phyloP scores from a whole-genome alignment of 257 asterid species.

The Plectranthus barbatus region DNA sequence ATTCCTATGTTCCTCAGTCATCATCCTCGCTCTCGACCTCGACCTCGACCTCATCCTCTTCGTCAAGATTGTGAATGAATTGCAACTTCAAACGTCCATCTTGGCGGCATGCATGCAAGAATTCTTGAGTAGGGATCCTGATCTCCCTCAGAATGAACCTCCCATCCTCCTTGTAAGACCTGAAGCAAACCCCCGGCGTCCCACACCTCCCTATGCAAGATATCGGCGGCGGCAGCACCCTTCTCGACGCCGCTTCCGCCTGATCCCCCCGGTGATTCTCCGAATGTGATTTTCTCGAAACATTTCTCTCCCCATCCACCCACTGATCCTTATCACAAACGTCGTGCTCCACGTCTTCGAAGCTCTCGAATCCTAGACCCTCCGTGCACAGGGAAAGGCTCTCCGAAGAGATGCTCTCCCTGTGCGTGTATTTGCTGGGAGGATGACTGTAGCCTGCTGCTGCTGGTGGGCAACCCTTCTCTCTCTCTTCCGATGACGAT shows the following conservation, averaged over 20 bases:
- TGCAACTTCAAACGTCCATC: slow-evolving; percentile 77
- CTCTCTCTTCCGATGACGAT: slow-evolving; percentile 1
- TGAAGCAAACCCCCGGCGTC: slow-evolving; percentile 74
- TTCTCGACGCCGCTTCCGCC: slow-evolving; percentile 19
- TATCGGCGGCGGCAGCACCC: slow-evolving; percentile 73
- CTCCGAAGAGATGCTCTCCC: slow-evolving; percentile 53
- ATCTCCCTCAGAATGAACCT: slow-evolving; percentile 71
- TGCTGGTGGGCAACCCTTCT: slow-evolving; percentile 3
- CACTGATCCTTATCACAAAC: slow-evolving; percentile 4
- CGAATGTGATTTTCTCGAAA: slow-evolving; percentile 3
- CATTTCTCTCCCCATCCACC: slow-evolving; percentile 15
- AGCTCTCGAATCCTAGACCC: slow-evolving; percentile 82
- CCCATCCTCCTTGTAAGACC: slow-evolving; percentile 61
- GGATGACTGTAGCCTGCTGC: not conserved
- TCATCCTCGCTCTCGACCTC: not conserved
- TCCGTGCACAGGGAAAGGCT: slow-evolving; percentile 72
- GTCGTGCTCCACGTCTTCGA: slow-evolving; percentile 60
- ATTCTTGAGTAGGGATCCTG: slow-evolving; percentile 75
- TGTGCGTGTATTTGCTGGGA: slow-evolving; percentile 22
- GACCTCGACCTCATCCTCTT: not conserved
- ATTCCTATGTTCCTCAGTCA: not conserved
- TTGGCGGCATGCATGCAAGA: slow-evolving; percentile 77
- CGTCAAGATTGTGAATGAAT: slow-evolving; percentile 47
- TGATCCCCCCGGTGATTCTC: slow-evolving; percentile 19
- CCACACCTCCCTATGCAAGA: slow-evolving; percentile 81